phyloP scores from a whole-genome alignment of 495 filamentous ascomycete genomes.

The Tetracladium setigerum region DNA sequence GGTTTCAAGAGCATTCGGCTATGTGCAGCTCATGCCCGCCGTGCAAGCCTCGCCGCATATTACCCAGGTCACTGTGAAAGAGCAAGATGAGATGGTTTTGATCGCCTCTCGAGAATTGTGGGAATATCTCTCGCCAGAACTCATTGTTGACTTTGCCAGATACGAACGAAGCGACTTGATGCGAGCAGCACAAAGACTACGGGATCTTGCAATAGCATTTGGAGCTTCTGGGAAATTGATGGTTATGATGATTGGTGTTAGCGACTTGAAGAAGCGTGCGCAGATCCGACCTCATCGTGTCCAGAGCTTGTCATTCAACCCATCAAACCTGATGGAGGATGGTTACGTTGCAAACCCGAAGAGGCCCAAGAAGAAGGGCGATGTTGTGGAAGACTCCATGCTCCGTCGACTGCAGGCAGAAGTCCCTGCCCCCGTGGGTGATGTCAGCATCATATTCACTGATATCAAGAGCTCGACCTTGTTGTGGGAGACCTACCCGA shows the following conservation, averaged over 20 bases:
- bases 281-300: constrained; percentile 59
- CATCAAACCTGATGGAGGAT: constrained; percentile 63
- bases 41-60: constrained; percentile 89
- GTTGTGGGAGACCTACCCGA: constrained; percentile 92
- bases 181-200: constrained; percentile 91
- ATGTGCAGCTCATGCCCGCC: constrained; percentile 83
- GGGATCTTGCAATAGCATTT: constrained; percentile 92
- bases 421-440: constrained; percentile 82
- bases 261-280: constrained; percentile 78
- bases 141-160: constrained; percentile 86
- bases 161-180: constrained; percentile 80
- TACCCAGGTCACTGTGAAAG: constrained; percentile 66
- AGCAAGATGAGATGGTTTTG: constrained; percentile 90
- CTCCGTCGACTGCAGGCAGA: constrained; percentile 78
- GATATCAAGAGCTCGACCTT: constrained; percentile 98
- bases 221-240: constrained; percentile 91
- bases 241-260: constrained; percentile 95
- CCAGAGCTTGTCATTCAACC: constrained; percentile 66
- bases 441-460: constrained; percentile 91
- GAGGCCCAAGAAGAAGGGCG: constrained; percentile 59
- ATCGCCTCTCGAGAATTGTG: constrained; percentile 89
- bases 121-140: constrained; percentile 82
- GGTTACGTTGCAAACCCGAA: constrained; percentile 51
- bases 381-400: constrained; percentile 69
- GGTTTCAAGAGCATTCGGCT: constrained; percentile 91